Evolutionary conservation across 768 basidiomycete species (phyloP).

Genomic region (Suillus plorans): DNA sequence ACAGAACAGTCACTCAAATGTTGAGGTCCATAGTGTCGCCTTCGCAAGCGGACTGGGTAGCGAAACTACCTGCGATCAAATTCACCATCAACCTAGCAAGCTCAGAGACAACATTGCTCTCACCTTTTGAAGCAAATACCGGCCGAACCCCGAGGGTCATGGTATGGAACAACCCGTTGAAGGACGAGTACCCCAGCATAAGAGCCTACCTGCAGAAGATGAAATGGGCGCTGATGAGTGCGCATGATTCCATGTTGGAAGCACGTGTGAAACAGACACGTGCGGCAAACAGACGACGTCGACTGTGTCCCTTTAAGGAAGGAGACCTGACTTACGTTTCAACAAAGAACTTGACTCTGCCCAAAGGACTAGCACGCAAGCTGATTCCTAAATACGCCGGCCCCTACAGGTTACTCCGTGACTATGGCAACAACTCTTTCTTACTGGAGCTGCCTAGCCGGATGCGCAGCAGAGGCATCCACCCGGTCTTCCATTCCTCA

Average conservation of each 20-base stretch:
- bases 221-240: conserved; percentile 19
- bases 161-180: conserved; percentile 25
- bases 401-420: conserved; percentile 21
- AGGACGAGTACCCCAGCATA: conserved; percentile 25
- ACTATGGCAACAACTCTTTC: conserved; percentile 20
- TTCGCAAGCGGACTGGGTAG: conserved; percentile 30
- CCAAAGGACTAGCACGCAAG: conserved; percentile 36
- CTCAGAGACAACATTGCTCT: conserved; percentile 32
- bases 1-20: background rate
- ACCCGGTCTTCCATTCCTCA: conserved; percentile 22
- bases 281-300: conserved; percentile 28
- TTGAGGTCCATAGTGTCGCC: background rate
- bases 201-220: conserved; percentile 19
- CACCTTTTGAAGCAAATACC: conserved; percentile 36
- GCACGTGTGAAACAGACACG: conserved; percentile 15
- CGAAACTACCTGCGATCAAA: conserved; percentile 29
- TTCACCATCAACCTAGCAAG: conserved; percentile 37
- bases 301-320: conserved; percentile 19
- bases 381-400: conserved; percentile 29
- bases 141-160: conserved; percentile 30
- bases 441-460: conserved; percentile 18
- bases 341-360: conserved; percentile 30
- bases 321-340: conserved; percentile 36
- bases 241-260: conserved; percentile 25
- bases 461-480: conserved; percentile 17